Evolutionary conservation across 306 rosid genomes (phyloP).

Genomic region (Vachellia collinsii): DNA sequence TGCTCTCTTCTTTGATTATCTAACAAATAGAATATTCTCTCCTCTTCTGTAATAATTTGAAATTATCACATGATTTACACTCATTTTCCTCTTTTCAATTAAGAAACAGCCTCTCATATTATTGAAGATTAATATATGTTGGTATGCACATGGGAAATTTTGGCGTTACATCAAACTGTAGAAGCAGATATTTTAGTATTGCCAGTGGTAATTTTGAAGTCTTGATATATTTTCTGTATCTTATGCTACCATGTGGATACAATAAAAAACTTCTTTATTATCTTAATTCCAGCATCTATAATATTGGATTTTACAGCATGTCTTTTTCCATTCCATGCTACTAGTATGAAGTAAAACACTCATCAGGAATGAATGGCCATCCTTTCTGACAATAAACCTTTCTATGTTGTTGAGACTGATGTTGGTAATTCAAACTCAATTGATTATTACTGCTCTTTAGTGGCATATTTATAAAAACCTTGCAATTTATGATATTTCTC

Average conservation of each 20-base stretch:
- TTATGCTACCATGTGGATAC: neutral
- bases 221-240: neutral
- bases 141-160: slow-evolving; percentile 10
- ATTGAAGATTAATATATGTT: slow-evolving; percentile 1
- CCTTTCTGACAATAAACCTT: slow-evolving; percentile 14
- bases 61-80: slow-evolving; percentile 3
- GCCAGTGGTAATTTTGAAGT: neutral
- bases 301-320: neutral
- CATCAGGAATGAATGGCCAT: neutral
- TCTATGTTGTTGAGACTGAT: slow-evolving; percentile 7
- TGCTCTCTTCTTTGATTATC: slow-evolving; percentile 24
- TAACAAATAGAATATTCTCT: slow-evolving; percentile 2
- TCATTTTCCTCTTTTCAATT: slow-evolving; percentile 21
- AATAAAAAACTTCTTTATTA: slow-evolving; percentile 8
- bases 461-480: slow-evolving; percentile 6
- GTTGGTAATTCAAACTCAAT: slow-evolving; percentile 1
- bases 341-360: neutral
- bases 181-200: neutral
- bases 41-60: slow-evolving; percentile 26
- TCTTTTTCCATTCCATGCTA: neutral
- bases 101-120: slow-evolving; percentile 18
- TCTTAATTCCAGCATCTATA: neutral
- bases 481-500: slow-evolving; percentile 14
- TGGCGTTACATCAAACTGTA: neutral
- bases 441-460: neutral